Evolutionary conservation across 495 filamentous ascomycete genomes (phyloP), one percentile per base, ranked within the genome.

Genomic region (Physcia stellaris): DNA sequence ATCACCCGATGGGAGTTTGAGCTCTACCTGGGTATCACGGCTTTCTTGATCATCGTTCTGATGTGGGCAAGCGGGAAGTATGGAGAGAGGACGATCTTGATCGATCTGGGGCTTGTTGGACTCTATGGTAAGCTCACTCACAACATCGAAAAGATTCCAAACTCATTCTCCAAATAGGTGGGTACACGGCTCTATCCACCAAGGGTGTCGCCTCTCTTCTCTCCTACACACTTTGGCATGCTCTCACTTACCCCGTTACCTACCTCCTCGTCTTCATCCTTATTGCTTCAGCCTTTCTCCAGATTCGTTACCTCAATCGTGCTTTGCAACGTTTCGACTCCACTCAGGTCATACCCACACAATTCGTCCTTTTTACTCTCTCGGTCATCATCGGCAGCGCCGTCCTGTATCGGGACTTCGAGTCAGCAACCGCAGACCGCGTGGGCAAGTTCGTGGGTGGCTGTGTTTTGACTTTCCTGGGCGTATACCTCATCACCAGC

Each of bases 131-230:
- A 48, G 72, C 67, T n/a, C n/a, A n/a, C n/a, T n/a, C n/a, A n/a
- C n/a, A n/a, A n/a, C n/a, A n/a, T n/a, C n/a, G n/a, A n/a, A n/a
- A n/a, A n/a, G n/a, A n/a, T n/a, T n/a, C n/a, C n/a, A n/a, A n/a
- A n/a, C n/a, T n/a, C n/a, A n/a, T n/a, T n/a, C n/a, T n/a, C n/a
- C n/a, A n/a, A 28, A 28, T 39, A 87, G 85, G 86, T 37, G 90
- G 83, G 38, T 98, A 95, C 60, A 98, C 90, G 7, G 90, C 83
- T 26, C 70, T 98, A 10, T 84, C 88, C 4, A 98, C 90, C 24
- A 98, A 96, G 55, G 90, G 90, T 41, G 83, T 98, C 13, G 87
- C 90, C 3, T 95, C 90, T 0, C 75, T 98, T 55, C 70, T 98
- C 29, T 93, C 88, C 2, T 85, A 81, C 19, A 90, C 79, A 1